phyloP scores from a whole-genome alignment of 768 basidiomycete species.

The Podaxis sp. region DNA sequence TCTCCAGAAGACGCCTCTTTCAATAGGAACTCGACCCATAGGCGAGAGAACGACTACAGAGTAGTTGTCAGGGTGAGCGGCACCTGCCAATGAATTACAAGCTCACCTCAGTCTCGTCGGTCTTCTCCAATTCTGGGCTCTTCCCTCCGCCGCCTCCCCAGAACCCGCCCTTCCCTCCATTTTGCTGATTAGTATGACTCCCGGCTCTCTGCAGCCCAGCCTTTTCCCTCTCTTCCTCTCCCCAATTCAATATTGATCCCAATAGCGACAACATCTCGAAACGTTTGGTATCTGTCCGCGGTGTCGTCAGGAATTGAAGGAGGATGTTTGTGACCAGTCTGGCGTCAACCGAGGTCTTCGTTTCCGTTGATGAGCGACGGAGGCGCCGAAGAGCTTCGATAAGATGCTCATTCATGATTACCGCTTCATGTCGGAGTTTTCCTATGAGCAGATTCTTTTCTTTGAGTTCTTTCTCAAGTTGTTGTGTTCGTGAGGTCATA shows the following conservation, averaged over 20 bases:
- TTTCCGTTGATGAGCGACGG: constrained; percentile 82
- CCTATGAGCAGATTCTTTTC: constrained; percentile 96
- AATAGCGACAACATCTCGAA: constrained; percentile 95
- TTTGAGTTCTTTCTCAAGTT: constrained; percentile 87
- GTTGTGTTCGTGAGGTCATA: constrained; percentile 63
- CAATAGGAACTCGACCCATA: constrained; percentile 97
- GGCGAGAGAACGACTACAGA: constrained; percentile 87
- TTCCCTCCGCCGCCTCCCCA: constrained; percentile 44
- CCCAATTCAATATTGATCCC: constrained; percentile 89
- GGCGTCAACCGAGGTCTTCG: constrained; percentile 75
- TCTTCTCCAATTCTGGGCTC: constrained; percentile 66
- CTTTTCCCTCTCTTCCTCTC: constrained; percentile 85
- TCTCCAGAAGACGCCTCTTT: constrained; percentile 74
- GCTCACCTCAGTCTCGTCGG: constrained; percentile 81
- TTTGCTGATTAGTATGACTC: constrained; percentile 19
- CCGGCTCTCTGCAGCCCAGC: constrained; percentile 76
- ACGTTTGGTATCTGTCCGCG: constrained; percentile 89
- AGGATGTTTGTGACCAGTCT: constrained; percentile 94
- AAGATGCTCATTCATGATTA: constrained; percentile 96
- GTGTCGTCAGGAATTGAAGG: constrained; percentile 85
- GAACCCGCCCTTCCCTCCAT: constrained; percentile 28
- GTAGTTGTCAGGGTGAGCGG: constrained; percentile 1
- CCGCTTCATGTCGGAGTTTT: constrained; percentile 94
- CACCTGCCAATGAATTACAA: not conserved
- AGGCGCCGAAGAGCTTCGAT: constrained; percentile 97